Evolutionary conservation across 2,329 filamentous ascomycete species (phyloP), one percentile per base, ranked within the genome.

Genomic region (Monascus ruber): DNA sequence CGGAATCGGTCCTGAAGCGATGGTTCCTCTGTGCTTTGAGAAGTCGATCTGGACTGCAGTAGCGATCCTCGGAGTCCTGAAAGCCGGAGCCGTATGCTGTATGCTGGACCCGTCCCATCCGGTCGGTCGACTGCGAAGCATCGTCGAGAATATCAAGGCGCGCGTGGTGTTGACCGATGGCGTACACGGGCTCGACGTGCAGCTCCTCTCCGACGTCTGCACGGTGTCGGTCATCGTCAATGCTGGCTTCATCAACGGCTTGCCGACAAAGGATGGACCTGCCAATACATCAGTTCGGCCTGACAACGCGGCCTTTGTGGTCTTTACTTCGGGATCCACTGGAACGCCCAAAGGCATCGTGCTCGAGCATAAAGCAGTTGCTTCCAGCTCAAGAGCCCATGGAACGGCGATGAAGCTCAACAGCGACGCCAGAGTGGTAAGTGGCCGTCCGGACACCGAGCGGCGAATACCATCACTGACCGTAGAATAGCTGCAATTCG

Each of bases 301-400:
- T 17, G 17, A 17, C 3, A 6, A 41, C 28, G 24, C 36, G 6
- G 75, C 78, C 17, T 85, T 85, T 52, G 79, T 85, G 25, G 63
- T 80, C 5, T 73, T 79, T 44, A 69, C 68, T 2, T 68, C 68
- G 1, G 69, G 70, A 0, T 69, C 69, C 1, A 68, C 70, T 3
- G 66, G 65, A 35, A 64, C 63, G 33, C 69, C 71, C 0, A 72
- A 72, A 39, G 76, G 74, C 2, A 68, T 77, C 24, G 69, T 76
- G 31, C 73, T 77, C 42, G 70, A 68, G 2, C 77, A 81, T 43
- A 57, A 60, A 0, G 68, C 73, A 0, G 59, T 77, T 1, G 68
- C 72, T 1, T 71, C 73, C 0, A 62, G 67, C 0, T 67, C 72
- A 35, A 48, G 65, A 2, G 63, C 65, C 0, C 72, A 76, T 41